Percentiles rank a stretch among this genome's conserved stretches.
Conservation (phyloP, 805 yeast species). For the Brettanomyces custersianus region DNA sequence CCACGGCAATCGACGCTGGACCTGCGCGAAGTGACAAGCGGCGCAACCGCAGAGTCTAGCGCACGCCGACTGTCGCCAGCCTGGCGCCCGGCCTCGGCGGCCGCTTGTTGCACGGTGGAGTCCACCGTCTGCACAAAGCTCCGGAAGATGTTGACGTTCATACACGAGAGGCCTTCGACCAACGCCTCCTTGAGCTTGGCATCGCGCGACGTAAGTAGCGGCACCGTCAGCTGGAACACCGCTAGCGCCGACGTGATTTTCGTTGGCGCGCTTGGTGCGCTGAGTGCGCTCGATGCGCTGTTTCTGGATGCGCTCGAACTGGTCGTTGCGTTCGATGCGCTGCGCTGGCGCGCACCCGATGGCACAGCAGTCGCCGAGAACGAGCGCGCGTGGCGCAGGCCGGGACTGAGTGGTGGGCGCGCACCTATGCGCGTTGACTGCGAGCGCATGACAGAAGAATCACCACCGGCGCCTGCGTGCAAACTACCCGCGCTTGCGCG, state of each 20-base stretch:
- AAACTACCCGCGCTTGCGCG: too few relatives aligned
- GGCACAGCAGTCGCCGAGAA: neutral
- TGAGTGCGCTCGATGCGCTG: constrained; percentile 68
- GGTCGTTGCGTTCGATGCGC: too few relatives aligned
- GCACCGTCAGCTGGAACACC: constrained; percentile 79
- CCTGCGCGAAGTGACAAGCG: neutral
- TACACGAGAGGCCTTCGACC: constrained; percentile 80
- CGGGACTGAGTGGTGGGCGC: neutral
- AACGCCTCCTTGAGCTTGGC: constrained; percentile 72
- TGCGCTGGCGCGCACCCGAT: neutral
- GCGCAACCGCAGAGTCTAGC: neutral
- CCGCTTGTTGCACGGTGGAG: constrained; percentile 33
- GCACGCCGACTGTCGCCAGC: constrained; percentile 26
- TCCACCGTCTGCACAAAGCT: constrained; percentile 74
- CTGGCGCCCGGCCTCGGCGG: constrained; percentile 38
- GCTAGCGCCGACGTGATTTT: constrained; percentile 89
- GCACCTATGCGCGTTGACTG: too few relatives aligned
- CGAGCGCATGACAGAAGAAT: neutral
- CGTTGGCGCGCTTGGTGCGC: constrained; percentile 82
- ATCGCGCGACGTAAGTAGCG: constrained; percentile 65
- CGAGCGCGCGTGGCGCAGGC: neutral
- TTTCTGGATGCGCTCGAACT: constrained; percentile 58
- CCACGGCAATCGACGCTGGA: neutral
- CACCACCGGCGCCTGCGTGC: too few relatives aligned
- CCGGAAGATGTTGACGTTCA: constrained; percentile 81